These are phyloP conservation scores for Termitomyces heimii DNA, from an alignment of 768 basidiomycete genomes.

Conservation along the genomic window DNA sequence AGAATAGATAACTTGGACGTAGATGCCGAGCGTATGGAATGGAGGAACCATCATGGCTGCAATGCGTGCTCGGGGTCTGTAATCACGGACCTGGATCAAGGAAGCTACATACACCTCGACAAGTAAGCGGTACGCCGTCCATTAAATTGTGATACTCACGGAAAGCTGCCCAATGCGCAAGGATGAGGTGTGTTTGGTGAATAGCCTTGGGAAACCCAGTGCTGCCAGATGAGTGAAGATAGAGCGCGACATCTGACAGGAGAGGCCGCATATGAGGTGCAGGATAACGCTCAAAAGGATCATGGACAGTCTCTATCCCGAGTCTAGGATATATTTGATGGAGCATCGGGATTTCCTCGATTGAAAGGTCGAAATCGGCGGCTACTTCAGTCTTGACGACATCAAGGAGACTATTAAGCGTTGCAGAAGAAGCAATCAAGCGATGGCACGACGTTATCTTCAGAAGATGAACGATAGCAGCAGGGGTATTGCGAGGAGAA, in stretches of 20 bases:
- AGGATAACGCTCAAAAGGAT: conserved; percentile 11
- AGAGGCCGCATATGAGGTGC: background rate
- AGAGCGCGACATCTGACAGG: conserved; percentile 11
- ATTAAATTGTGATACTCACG: conserved; percentile 14
- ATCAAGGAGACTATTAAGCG: conserved; percentile 17
- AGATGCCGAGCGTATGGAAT: conserved; percentile 25
- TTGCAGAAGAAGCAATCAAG: conserved; percentile 23
- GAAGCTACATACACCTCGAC: conserved; percentile 4
- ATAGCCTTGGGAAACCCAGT: conserved; percentile 33
- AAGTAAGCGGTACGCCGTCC: background rate
- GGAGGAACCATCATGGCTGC: conserved; percentile 24
- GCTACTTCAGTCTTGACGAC: conserved; percentile 15
- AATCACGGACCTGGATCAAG: conserved; percentile 8
- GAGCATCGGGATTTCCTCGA: conserved; percentile 9
- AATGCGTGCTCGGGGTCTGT: conserved; percentile 6
- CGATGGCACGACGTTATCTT: conserved; percentile 24
- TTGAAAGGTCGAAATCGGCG: conserved; percentile 10
- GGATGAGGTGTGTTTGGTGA: conserved; percentile 17
- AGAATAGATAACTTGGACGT: conserved; percentile 18
- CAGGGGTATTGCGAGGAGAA: conserved; percentile 22
- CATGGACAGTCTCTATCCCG: conserved; percentile 6
- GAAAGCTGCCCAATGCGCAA: conserved; percentile 17
- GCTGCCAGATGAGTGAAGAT: conserved; percentile 34
- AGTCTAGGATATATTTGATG: conserved; percentile 9
- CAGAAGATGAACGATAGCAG: conserved; percentile 22